Percentiles rank a stretch among this genome's conserved stretches.
Evolutionary conservation across 495 filamentous ascomycete genomes (phyloP).

Genomic region (Lasiosphaeria miniovina): DNA sequence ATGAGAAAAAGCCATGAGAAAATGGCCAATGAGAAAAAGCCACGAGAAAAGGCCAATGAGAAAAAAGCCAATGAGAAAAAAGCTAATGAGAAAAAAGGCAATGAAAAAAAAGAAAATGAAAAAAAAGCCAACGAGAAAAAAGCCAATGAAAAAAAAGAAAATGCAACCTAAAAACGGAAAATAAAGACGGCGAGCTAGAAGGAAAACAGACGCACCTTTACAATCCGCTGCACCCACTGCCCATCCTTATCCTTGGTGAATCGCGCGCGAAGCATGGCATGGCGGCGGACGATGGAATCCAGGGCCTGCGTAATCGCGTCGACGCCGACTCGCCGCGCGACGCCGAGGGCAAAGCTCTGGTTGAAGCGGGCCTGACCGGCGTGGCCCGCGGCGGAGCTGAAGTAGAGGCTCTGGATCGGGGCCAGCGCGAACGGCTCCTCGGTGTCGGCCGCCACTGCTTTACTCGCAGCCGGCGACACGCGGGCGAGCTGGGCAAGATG

Average conservation of each 20-base stretch:
- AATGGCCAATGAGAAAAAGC: no score
- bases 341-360: constrained; percentile 53
- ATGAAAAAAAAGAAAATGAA: no score
- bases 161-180: no score
- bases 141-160: no score
- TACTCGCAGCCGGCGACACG: constrained; percentile 13
- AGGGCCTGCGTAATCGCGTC: constrained; percentile 44
- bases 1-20: no score
- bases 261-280: constrained; percentile 61
- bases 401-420: constrained; percentile 59
- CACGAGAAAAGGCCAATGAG: no score
- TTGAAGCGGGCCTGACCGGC: constrained; percentile 58
- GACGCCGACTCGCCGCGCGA: constrained; percentile 1
- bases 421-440: constrained; percentile 39
- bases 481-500: constrained; percentile 26
- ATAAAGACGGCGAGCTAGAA: not conserved
- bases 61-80: no score
- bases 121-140: no score
- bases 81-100: no score
- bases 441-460: not conserved
- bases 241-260: constrained; percentile 32
- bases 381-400: constrained; percentile 41
- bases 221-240: constrained; percentile 24
- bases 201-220: not conserved
- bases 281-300: constrained; percentile 39